Conservation (phyloP, 352 stramenopile genomes). For the Phytophthora multivora region DNA sequence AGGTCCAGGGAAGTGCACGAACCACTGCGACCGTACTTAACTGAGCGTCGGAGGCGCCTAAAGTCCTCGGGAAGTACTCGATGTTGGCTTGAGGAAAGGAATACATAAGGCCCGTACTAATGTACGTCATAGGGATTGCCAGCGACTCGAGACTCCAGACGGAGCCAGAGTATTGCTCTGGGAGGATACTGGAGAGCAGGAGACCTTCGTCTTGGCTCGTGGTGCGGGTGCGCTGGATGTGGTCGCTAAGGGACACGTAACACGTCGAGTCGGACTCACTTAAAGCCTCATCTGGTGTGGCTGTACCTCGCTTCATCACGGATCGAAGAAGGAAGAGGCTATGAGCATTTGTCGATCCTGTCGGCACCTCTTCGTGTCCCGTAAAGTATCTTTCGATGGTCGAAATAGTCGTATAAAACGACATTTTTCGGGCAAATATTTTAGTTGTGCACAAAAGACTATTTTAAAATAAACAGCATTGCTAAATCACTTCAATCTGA, state of each 20-base stretch:
- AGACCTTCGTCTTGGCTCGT: slow-evolving; percentile 29
- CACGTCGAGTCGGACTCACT: slow-evolving; percentile 26
- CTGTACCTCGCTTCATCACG: slow-evolving; percentile 20
- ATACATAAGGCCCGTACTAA: slow-evolving; percentile 73
- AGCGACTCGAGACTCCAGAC: slow-evolving; percentile 58
- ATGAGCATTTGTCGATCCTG: background rate
- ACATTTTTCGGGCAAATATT: too few species aligned
- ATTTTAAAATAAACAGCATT: too few species aligned
- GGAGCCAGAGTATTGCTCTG: slow-evolving; percentile 35
- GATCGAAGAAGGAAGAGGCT: background rate
- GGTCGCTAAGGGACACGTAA: slow-evolving; percentile 34
- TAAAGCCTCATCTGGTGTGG: slow-evolving; percentile 28
- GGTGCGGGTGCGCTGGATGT: slow-evolving; percentile 26
- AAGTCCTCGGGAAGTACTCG: slow-evolving; percentile 70
- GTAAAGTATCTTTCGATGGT: slow-evolving; percentile 22
- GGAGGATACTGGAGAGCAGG: slow-evolving; percentile 23
- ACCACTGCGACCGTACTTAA: slow-evolving; percentile 74
- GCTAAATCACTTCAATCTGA: too few species aligned
- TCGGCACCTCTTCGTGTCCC: slow-evolving; percentile 17
- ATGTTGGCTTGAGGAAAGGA: slow-evolving; percentile 76
- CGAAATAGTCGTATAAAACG: too few species aligned
- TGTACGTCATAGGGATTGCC: slow-evolving; percentile 80
- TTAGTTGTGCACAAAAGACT: too few species aligned
- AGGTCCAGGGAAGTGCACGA: slow-evolving; percentile 71
- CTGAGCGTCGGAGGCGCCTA: slow-evolving; percentile 70